Evolutionary conservation across 805 yeast species (phyloP).

Genomic region (Saturnispora dispora): DNA sequence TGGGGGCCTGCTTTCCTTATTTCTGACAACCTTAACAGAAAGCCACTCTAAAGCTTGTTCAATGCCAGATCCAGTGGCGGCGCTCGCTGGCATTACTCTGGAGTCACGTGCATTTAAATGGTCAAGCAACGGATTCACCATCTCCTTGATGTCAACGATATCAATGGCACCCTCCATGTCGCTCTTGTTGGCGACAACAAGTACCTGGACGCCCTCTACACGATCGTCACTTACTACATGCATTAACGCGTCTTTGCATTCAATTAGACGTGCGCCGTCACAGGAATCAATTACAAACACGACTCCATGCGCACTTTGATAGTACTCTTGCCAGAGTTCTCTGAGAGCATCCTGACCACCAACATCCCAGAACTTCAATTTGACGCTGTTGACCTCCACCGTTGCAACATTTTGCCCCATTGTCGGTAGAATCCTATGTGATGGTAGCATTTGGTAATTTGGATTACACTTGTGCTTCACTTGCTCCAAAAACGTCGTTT

Average conservation of each 20-base stretch:
- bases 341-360: constrained; percentile 91
- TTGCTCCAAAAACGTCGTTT: constrained; percentile 71
- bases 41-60: constrained; percentile 87
- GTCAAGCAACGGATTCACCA: constrained; percentile 75
- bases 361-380: constrained; percentile 86
- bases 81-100: constrained; percentile 83
- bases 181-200: constrained; percentile 94
- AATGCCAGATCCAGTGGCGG: constrained; percentile 75
- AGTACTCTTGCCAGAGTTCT: constrained; percentile 81
- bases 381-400: constrained; percentile 24
- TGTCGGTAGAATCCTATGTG: constrained; percentile 74
- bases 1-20: not conserved
- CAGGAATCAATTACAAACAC: constrained; percentile 89
- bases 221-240: constrained; percentile 51
- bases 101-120: constrained; percentile 85
- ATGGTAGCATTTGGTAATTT: constrained; percentile 34
- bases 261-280: constrained; percentile 73
- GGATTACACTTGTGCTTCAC: constrained; percentile 41
- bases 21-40: constrained; percentile 53
- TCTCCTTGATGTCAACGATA: constrained; percentile 71
- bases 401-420: constrained; percentile 82
- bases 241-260: constrained; percentile 60
- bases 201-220: constrained; percentile 72
- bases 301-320: constrained; percentile 78
- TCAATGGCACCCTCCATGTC: constrained; percentile 58